A percentile compares a stretch with the other conserved stretches of the same genome.
Evolutionary conservation across 2,329 filamentous ascomycete genomes (phyloP).

Genomic region (Aspergillus novofumigatus): DNA sequence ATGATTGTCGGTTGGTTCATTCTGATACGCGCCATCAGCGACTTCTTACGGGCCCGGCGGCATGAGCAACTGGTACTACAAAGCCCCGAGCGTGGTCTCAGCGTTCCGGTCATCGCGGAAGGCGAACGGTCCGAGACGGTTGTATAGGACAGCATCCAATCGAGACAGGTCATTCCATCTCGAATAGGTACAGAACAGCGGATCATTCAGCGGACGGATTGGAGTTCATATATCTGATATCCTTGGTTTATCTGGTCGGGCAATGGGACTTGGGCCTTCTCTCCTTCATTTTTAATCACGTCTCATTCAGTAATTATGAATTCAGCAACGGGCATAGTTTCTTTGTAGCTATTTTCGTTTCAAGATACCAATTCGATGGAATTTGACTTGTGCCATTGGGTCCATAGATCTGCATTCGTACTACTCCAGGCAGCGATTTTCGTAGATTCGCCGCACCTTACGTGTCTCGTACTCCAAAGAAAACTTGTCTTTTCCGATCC

Average conservation of each 20-base stretch:
- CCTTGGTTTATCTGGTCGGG: neutral
- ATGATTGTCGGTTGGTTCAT: conserved; percentile 99
- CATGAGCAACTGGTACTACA: conserved; percentile 92
- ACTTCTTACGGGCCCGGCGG: conserved; percentile 80
- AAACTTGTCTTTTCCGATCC: neutral
- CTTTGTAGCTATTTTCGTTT: conserved; percentile 14
- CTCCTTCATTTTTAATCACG: conserved; percentile 2
- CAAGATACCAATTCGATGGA: conserved; percentile 24
- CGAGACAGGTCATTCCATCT: neutral
- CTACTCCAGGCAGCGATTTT: neutral
- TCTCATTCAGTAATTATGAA: conserved; percentile 5
- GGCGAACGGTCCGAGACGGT: conserved; percentile 75
- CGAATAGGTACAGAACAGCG: neutral
- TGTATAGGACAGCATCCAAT: conserved; percentile 48
- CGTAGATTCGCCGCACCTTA: neutral
- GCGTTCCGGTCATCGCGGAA: conserved; percentile 79
- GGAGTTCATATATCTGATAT: neutral
- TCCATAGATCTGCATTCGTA: neutral
- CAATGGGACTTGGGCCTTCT: neutral
- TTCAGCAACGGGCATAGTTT: conserved; percentile 7
- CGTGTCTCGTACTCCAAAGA: neutral
- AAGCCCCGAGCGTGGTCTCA: conserved; percentile 83
- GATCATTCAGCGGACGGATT: neutral
- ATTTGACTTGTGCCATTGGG: neutral
- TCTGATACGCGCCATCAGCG: conserved; percentile 85